Conservation (phyloP, 2,329 filamentous ascomycete species). For the Samsoniella hepiali region DNA sequence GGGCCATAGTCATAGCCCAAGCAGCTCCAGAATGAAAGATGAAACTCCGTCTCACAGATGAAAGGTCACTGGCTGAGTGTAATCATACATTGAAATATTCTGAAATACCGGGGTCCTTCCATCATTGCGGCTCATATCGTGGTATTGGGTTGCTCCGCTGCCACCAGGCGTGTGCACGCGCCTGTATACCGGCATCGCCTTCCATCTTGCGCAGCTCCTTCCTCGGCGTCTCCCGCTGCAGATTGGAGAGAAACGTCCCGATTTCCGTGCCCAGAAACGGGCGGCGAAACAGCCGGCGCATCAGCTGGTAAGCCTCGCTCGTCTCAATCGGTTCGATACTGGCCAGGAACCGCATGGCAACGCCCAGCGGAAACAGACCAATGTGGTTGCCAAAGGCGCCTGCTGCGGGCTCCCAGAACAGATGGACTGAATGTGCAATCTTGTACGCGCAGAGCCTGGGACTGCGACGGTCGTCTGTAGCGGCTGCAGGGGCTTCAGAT, state of each 20-base stretch:
- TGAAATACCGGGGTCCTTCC: no score
- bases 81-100: no score
- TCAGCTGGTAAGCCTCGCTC: constrained; percentile 18
- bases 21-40: no score
- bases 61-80: no score
- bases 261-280: constrained; percentile 20
- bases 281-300: constrained; percentile 19
- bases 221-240: constrained; percentile 7
- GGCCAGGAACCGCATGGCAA: constrained; percentile 21
- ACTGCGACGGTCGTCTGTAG: background rate
- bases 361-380: constrained; percentile 18
- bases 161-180: constrained; percentile 8
- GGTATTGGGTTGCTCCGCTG: background rate
- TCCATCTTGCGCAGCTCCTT: constrained; percentile 2
- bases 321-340: constrained; percentile 18
- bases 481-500: no score
- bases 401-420: constrained; percentile 20
- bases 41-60: no score
- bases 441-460: constrained; percentile 20
- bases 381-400: constrained; percentile 17
- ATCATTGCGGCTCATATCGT: background rate
- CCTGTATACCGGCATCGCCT: constrained; percentile 9
- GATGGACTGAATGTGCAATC: constrained; percentile 20
- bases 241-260: constrained; percentile 18
- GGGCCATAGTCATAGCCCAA: background rate